These are phyloP conservation scores for Typha latifolia DNA, from an alignment of 176 grass and related monocot genomes.

Conservation along the genomic window DNA sequence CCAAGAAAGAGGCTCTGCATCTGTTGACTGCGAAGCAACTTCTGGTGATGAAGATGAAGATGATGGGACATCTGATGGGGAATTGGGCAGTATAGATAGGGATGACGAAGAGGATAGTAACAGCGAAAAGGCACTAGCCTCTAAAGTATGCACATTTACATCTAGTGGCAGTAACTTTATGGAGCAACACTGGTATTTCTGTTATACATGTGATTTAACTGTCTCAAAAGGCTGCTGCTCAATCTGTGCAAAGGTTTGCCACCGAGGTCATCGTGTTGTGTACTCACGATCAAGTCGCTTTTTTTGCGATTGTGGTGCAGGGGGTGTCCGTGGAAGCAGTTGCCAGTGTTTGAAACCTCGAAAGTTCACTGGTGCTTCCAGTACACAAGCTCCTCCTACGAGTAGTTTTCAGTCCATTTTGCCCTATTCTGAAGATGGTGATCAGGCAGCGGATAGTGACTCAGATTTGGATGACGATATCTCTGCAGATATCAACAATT, in stretches of 20 bases:
- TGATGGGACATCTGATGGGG: slow-evolving; percentile 91
- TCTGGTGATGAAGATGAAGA: slow-evolving; percentile 97
- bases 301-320: slow-evolving; percentile 97
- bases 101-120: slow-evolving; percentile 90
- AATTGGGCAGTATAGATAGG: slow-evolving; percentile 84
- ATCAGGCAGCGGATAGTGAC: slow-evolving; percentile 61
- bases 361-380: slow-evolving; percentile 57
- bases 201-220: slow-evolving; percentile 95
- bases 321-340: slow-evolving; percentile 81
- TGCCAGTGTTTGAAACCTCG: slow-evolving; percentile 94
- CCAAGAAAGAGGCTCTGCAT: slow-evolving; percentile 45
- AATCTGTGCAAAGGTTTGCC: slow-evolving; percentile 88
- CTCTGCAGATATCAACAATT: slow-evolving; percentile 46
- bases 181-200: slow-evolving; percentile 99
- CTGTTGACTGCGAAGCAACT: slow-evolving; percentile 61
- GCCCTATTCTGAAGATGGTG: slow-evolving; percentile 63
- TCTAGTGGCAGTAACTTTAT: slow-evolving; percentile 99
- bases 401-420: slow-evolving; percentile 56
- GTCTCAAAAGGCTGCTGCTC: slow-evolving; percentile 97
- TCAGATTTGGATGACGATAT: slow-evolving; percentile 98
- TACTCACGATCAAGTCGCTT: slow-evolving; percentile 96
- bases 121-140: slow-evolving; percentile 68
- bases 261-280: slow-evolving; percentile 88
- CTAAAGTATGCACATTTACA: slow-evolving; percentile 96
- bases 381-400: slow-evolving; percentile 16